phyloP scores from a whole-genome alignment of 306 rosid species.

The Oemleria cerasiformis region DNA sequence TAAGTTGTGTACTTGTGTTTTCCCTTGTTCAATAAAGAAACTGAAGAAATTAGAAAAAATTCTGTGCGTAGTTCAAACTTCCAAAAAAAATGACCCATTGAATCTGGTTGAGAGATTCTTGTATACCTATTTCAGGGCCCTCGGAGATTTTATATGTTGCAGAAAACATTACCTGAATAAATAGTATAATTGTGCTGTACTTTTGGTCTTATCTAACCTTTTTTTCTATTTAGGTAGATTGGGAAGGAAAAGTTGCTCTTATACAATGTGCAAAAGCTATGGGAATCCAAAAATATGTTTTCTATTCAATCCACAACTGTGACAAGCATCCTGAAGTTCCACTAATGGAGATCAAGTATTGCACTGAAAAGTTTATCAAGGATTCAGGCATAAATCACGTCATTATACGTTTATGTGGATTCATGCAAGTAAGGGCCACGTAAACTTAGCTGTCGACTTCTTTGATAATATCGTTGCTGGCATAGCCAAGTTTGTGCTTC shows the following conservation, averaged over 20 bases:
- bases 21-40: neutral
- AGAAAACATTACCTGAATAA: neutral
- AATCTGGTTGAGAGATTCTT: neutral
- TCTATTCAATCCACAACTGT: conserved; percentile 94
- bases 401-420: conserved; percentile 77
- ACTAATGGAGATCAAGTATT: conserved; percentile 92
- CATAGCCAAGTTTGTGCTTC: neutral
- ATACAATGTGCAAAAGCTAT: conserved; percentile 97
- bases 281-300: conserved; percentile 88
- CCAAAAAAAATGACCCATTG: too few species aligned
- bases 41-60: neutral
- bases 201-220: conserved; percentile 30
- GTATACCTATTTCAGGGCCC: neutral
- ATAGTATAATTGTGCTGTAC: neutral
- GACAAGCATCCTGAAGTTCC: conserved; percentile 98
- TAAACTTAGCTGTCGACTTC: neutral
- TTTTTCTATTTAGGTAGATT: conserved; percentile 72
- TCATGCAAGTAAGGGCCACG: conserved; percentile 71
- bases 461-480: neutral
- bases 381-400: conserved; percentile 73
- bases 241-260: conserved; percentile 99
- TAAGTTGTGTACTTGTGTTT: neutral
- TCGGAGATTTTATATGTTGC: neutral
- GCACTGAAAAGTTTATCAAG: conserved; percentile 80
- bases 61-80: neutral